A percentile compares a stretch with the other conserved stretches of the same genome.
phyloP scores from a whole-genome alignment of 2,329 filamentous ascomycete species.

The Monosporascus cannonballus region DNA sequence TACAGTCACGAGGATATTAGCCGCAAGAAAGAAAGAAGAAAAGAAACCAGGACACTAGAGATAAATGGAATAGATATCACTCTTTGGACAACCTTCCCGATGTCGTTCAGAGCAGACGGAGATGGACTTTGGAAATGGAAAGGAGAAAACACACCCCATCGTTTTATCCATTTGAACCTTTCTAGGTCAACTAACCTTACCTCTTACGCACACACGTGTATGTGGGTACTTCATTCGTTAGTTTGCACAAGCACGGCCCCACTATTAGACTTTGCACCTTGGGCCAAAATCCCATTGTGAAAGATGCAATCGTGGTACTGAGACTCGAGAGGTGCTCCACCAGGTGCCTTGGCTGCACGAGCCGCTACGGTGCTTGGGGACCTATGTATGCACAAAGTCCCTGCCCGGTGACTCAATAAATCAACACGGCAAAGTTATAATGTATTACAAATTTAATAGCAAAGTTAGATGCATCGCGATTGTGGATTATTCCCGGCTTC shows the following conservation, averaged over 20 bases:
- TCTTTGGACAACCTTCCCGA: background rate
- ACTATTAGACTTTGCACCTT: background rate
- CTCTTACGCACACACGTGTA: background rate
- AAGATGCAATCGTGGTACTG: background rate
- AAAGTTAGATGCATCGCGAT: no score
- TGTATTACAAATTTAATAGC: background rate
- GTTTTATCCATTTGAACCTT: no score
- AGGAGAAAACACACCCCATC: background rate
- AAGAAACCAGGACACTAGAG: background rate
- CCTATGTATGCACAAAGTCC: background rate
- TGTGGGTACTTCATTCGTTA: background rate
- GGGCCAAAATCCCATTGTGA: background rate
- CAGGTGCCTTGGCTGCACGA: background rate
- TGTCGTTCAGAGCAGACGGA: no score
- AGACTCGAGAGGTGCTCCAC: background rate
- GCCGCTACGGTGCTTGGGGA: background rate
- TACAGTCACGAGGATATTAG: background rate
- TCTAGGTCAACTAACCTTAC: background rate
- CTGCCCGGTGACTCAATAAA: constrained; percentile 15
- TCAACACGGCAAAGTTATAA: background rate
- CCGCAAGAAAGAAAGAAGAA: background rate
- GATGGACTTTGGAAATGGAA: background rate
- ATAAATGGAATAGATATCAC: background rate
- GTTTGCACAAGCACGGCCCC: background rate
- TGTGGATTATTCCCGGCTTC: background rate